Evolutionary conservation across 805 yeast genomes (phyloP).

Genomic region (Candida dajiaensis): DNA sequence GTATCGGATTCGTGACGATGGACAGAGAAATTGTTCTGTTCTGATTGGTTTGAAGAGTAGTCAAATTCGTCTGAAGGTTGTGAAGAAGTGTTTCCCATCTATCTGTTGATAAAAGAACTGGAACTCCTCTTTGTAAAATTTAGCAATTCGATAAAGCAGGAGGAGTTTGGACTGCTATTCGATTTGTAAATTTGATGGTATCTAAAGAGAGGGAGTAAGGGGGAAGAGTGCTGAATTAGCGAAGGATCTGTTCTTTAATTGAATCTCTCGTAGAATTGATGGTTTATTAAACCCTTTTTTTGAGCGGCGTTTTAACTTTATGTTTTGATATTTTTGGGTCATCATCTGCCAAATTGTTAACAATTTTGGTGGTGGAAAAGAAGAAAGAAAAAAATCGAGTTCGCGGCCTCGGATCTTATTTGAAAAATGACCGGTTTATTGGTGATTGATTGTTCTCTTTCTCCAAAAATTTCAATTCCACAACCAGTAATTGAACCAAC

Average conservation of each 20-base stretch:
- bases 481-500: background rate
- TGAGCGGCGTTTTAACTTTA: background rate
- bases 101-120: background rate
- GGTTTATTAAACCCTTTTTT: no score
- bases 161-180: background rate
- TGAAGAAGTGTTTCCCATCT: conserved; percentile 16
- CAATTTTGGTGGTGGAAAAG: background rate
- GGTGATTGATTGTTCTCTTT: background rate
- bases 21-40: background rate
- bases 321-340: background rate
- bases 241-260: background rate
- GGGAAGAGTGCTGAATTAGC: background rate
- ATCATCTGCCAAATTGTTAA: background rate
- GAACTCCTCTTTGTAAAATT: background rate
- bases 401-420: background rate
- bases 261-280: background rate
- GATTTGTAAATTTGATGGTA: background rate
- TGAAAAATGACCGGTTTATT: no score
- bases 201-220: no score
- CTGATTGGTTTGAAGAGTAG: background rate
- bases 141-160: background rate
- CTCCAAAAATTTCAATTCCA: background rate
- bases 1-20: background rate
- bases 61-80: conserved; percentile 5
- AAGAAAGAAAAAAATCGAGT: no score